Evolutionary conservation across 2,329 filamentous ascomycete species (phyloP).

Genomic region (Fusarium sp.): DNA sequence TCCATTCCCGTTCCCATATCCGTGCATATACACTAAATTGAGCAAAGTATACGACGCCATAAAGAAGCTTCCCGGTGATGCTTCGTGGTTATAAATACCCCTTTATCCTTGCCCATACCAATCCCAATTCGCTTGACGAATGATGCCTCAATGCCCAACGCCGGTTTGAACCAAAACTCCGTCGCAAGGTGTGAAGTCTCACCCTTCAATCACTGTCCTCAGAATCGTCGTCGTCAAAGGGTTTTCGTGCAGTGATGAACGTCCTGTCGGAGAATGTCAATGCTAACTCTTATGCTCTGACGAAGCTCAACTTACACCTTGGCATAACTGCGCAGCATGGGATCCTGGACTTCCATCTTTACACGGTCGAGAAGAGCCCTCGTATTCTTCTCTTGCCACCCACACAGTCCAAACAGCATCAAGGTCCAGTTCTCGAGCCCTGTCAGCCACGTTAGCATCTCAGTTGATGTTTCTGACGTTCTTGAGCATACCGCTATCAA

Average conservation of each 20-base stretch:
- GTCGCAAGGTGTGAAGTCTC: constrained; percentile 8
- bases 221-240: constrained; percentile 7
- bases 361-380: constrained; percentile 52
- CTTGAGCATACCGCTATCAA: constrained; percentile 54
- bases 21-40: neutral
- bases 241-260: constrained; percentile 54
- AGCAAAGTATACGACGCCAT: neutral
- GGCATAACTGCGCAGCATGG: constrained; percentile 47
- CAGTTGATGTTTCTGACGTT: no score
- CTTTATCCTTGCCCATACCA: neutral
- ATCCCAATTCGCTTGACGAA: neutral
- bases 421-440: constrained; percentile 53
- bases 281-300: fast-evolving
- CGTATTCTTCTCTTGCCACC: constrained; percentile 53
- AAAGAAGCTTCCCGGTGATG: constrained; percentile 1
- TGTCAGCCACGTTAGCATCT: constrained; percentile 25
- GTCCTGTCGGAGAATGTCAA: constrained; percentile 41
- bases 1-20: neutral
- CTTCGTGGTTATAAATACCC: neutral
- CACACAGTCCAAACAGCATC: constrained; percentile 52
- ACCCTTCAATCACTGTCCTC: neutral
- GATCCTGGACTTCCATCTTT: constrained; percentile 51
- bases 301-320: constrained; percentile 50
- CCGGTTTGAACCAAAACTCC: constrained; percentile 33
- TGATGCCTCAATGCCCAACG: constrained; percentile 13